A percentile compares a stretch with the other conserved stretches of the same genome.
Conservation (phyloP, 202 grass and related monocot species). For the Setaria italica region DNA sequence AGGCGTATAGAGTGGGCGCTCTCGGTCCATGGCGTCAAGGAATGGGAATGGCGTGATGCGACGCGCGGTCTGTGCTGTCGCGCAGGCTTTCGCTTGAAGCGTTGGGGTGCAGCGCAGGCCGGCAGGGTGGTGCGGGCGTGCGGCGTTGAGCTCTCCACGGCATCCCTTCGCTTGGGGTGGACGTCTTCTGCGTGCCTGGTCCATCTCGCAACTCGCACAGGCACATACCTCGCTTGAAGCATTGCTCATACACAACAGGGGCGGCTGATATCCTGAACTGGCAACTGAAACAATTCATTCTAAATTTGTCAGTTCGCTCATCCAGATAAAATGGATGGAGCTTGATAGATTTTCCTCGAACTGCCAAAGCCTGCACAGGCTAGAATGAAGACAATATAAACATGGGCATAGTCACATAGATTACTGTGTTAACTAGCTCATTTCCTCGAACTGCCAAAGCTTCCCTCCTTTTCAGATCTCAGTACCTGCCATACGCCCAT, state of each 20-base stretch:
- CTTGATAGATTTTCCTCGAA: not conserved
- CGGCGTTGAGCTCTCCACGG: conserved; percentile 28
- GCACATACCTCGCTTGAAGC: conserved; percentile 44
- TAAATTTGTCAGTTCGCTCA: no score
- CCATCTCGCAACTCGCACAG: not conserved
- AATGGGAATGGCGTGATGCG: conserved; percentile 42
- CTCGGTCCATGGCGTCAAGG: conserved; percentile 62
- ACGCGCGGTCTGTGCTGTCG: not conserved
- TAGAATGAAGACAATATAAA: not conserved
- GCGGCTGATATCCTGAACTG: no score
- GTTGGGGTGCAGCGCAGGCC: not conserved
- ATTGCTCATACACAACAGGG: not conserved
- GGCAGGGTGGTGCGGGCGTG: not conserved
- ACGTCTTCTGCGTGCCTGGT: conserved; percentile 12
- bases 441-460: not conserved
- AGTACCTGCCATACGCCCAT: not conserved
- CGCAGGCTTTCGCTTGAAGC: conserved; percentile 43
- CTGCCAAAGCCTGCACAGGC: not conserved
- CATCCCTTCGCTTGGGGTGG: conserved; percentile 41
- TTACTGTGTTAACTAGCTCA: not conserved
- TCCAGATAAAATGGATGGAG: no score
- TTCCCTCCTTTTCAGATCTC: not conserved
- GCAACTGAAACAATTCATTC: no score
- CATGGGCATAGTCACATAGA: no score
- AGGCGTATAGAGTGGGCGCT: conserved; percentile 27